Percentiles rank a stretch among this genome's conserved stretches.
phyloP scores from a whole-genome alignment of 2,329 filamentous ascomycete species.

The Arachnopeziza araneosa region DNA sequence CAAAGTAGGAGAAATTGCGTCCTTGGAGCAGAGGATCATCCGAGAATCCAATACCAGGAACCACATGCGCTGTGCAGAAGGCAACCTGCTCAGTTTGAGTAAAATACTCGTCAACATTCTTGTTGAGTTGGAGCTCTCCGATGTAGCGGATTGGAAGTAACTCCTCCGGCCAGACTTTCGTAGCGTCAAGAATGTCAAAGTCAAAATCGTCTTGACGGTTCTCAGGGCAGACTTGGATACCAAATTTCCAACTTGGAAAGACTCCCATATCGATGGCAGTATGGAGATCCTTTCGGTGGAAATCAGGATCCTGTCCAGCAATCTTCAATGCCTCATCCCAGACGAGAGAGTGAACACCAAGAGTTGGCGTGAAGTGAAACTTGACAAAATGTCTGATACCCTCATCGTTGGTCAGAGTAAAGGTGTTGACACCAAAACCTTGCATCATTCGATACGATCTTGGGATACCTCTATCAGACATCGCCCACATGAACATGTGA shows the following conservation, averaged over 20 bases:
- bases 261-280: conserved; percentile 67
- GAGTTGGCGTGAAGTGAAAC: conserved; percentile 68
- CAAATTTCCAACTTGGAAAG: conserved; percentile 75
- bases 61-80: conserved; percentile 75
- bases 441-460: conserved; percentile 81
- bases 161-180: conserved; percentile 82
- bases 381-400: conserved; percentile 71
- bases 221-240: conserved; percentile 73
- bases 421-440: conserved; percentile 80
- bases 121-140: conserved; percentile 73
- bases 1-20: conserved; percentile 63
- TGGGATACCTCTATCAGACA: conserved; percentile 69
- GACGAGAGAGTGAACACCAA: conserved; percentile 65
- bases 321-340: conserved; percentile 79
- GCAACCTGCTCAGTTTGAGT: conserved; percentile 77
- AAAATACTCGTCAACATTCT: conserved; percentile 77
- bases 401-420: conserved; percentile 59
- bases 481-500: conserved; percentile 75
- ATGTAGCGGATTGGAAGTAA: conserved; percentile 70
- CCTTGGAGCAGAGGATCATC: conserved; percentile 71
- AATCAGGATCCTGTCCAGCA: conserved; percentile 70
- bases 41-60: conserved; percentile 72
- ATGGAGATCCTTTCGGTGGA: conserved; percentile 71
- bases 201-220: conserved; percentile 70
- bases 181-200: conserved; percentile 80